A percentile compares a stretch with the other conserved stretches of the same genome.
Evolutionary conservation across 2,329 filamentous ascomycete species (phyloP).

Genomic region (Talaromyces sp.): DNA sequence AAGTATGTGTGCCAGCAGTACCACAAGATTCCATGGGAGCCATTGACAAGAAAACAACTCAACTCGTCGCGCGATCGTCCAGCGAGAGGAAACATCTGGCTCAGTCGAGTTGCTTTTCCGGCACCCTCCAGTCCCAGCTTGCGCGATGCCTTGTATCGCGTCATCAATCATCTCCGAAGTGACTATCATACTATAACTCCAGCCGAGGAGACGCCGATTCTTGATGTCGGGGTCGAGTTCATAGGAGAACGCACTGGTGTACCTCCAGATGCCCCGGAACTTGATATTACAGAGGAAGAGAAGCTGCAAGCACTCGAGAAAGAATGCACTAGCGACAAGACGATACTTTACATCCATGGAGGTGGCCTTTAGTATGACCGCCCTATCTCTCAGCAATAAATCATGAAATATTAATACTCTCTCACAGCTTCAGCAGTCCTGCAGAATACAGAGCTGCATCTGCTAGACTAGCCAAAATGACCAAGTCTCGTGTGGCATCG

Average conservation of each 20-base stretch:
- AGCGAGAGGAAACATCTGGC: constrained; percentile 3
- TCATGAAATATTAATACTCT: not conserved
- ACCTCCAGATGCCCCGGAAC: constrained; percentile 1
- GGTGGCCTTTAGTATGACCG: constrained; percentile 9
- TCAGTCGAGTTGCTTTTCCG: constrained; percentile 5
- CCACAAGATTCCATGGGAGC: constrained; percentile 1
- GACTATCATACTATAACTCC: constrained; percentile 6
- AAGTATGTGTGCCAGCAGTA: constrained; percentile 2
- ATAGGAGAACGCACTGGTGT: constrained; percentile 4
- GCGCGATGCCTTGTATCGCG: constrained; percentile 7
- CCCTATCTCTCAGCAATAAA: not conserved
- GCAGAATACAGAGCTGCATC: constrained; percentile 2
- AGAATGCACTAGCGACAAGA: constrained; percentile 6
- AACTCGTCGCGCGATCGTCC: not conserved
- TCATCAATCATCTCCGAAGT: constrained; percentile 1
- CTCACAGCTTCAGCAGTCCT: constrained; percentile 4
- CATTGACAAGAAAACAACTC: not conserved
- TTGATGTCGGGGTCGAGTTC: constrained; percentile 9
- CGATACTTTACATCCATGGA: constrained; percentile 4
- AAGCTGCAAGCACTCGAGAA: constrained; percentile 4
- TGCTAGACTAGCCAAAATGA: constrained; percentile 6
- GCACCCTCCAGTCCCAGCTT: constrained; percentile 3
- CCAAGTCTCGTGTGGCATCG: constrained; percentile 8
- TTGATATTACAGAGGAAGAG: constrained; percentile 2
- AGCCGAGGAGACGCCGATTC: constrained; percentile 1